Evolutionary conservation across 345 rosid genomes (phyloP).

Genomic region (Eucalyptus pauciflora): DNA sequence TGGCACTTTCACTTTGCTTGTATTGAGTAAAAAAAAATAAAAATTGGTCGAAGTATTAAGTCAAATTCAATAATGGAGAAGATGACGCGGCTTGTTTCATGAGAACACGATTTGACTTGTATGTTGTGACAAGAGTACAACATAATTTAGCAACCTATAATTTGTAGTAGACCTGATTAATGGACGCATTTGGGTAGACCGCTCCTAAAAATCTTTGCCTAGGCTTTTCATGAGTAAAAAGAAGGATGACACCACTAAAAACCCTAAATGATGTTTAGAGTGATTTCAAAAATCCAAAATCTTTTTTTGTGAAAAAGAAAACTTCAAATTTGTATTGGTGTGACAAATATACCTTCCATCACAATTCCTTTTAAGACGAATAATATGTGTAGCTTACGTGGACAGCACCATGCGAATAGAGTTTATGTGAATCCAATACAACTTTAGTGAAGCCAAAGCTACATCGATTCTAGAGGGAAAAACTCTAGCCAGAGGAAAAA

Average conservation of each 20-base stretch:
- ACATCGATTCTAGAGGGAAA: background rate
- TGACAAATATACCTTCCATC: background rate
- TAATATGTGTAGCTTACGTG: accelerated
- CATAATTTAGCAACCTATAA: background rate
- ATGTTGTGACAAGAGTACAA: background rate
- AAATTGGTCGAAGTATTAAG: too few species aligned
- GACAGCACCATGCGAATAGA: accelerated
- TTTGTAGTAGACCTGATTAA: background rate
- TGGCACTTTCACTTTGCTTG: background rate
- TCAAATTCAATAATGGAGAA: background rate
- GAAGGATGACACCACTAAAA: background rate
- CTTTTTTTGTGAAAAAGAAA: background rate
- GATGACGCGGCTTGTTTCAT: background rate
- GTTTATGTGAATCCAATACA: accelerated
- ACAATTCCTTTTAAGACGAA: accelerated
- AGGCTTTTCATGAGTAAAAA: background rate
- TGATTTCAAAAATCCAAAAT: background rate
- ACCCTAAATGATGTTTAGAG: background rate
- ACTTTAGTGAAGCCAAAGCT: background rate
- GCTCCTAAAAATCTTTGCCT: background rate
- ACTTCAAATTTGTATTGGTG: background rate
- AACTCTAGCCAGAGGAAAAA: accelerated
- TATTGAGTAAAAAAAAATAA: background rate
- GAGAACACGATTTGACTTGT: background rate
- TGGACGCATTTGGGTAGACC: background rate